phyloP scores from a whole-genome alignment of 2,329 filamentous ascomycete genomes.

The Talaromyces sp. region DNA sequence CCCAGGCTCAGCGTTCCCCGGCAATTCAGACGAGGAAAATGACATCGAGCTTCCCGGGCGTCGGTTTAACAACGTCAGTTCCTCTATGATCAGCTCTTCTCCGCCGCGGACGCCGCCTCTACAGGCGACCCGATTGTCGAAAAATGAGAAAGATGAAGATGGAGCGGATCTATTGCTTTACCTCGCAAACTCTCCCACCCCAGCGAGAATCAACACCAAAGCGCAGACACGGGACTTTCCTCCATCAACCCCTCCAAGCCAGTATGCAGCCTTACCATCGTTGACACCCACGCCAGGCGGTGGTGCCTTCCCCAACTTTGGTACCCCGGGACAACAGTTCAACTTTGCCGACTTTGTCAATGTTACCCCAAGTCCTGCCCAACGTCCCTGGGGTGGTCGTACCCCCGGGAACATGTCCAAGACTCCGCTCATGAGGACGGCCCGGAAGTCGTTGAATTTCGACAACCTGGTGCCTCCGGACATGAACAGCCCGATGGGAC shows the following conservation, averaged over 20 bases:
- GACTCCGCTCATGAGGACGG: slow-evolving; percentile 67
- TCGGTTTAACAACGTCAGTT: slow-evolving; percentile 31
- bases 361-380: slow-evolving; percentile 91
- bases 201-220: slow-evolving; percentile 57
- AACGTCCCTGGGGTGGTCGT: slow-evolving; percentile 66
- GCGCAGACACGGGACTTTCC: slow-evolving; percentile 48
- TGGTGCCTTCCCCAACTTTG: slow-evolving; percentile 69
- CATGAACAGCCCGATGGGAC: slow-evolving; percentile 38
- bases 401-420: slow-evolving; percentile 53
- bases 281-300: slow-evolving; percentile 55
- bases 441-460: slow-evolving; percentile 75
- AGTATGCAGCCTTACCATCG: slow-evolving; percentile 48
- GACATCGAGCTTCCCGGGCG: slow-evolving; percentile 69
- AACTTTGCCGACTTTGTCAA: slow-evolving; percentile 98
- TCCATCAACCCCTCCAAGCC: slow-evolving; percentile 71
- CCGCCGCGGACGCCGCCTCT: slow-evolving; percentile 78
- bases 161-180: slow-evolving; percentile 77
- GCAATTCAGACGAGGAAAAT: slow-evolving; percentile 65
- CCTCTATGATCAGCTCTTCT: slow-evolving; percentile 64
- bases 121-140: slow-evolving; percentile 47
- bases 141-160: slow-evolving; percentile 59
- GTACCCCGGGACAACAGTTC: slow-evolving; percentile 78
- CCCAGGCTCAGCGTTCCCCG: slow-evolving; percentile 50
- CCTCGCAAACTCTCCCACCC: slow-evolving; percentile 85
- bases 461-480: slow-evolving; percentile 63